Percentiles rank a stretch among this genome's conserved stretches.
Evolutionary conservation across 371 early-diverging fungal species (phyloP).

Genomic region (Zychaea mexicana): DNA sequence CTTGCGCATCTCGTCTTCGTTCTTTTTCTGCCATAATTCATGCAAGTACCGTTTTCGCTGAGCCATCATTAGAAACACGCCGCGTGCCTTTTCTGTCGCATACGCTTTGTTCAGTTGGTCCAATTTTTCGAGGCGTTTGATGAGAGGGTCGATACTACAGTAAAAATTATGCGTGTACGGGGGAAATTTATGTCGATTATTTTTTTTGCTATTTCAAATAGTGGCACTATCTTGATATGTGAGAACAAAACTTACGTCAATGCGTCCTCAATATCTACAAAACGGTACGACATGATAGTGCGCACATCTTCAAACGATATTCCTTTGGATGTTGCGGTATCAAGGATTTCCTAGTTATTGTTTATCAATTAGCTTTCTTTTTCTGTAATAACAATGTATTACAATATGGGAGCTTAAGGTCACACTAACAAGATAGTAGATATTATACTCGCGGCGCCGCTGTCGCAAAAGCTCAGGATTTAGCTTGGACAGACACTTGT

Average conservation of each 20-base stretch:
- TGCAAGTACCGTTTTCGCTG: conserved; percentile 43
- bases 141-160: conserved; percentile 41
- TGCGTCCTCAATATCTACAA: conserved; percentile 52
- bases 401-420: not conserved
- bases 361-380: too few species aligned
- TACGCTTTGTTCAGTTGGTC: conserved; percentile 45
- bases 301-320: conserved; percentile 58
- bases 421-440: conserved; percentile 45
- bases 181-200: not conserved
- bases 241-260: conserved; percentile 42
- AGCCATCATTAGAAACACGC: conserved; percentile 41
- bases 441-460: conserved; percentile 51
- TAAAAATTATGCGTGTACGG: too few species aligned
- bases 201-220: too few species aligned
- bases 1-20: conserved; percentile 43
- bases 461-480: conserved; percentile 20
- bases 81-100: conserved; percentile 46
- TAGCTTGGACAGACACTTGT: conserved; percentile 26
- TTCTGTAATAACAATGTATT: not conserved
- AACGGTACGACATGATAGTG: conserved; percentile 53
- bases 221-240: not conserved
- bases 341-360: conserved; percentile 50
- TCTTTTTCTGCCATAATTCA: conserved; percentile 44
- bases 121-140: conserved; percentile 42
- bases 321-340: conserved; percentile 44